Evolutionary conservation across 306 rosid species (phyloP).

Genomic region (Senna siamea): DNA sequence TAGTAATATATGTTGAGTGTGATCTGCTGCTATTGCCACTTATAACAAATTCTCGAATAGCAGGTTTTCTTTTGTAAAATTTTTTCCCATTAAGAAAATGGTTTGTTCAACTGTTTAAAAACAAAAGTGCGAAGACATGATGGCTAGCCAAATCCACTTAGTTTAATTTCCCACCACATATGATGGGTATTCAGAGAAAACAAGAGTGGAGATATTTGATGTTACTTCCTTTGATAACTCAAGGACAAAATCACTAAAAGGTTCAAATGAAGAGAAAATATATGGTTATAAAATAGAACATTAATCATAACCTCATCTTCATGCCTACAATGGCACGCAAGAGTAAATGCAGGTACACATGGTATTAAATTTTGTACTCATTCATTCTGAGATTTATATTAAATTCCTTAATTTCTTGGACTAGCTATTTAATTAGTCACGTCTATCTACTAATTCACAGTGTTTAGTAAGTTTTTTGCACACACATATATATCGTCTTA

Average conservation of each 20-base stretch:
- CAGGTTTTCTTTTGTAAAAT: too few relatives aligned
- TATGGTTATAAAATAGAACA: constrained; percentile 23
- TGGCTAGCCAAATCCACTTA: constrained; percentile 11
- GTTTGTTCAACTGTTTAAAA: constrained; percentile 2
- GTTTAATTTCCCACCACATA: not conserved
- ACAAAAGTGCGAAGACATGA: constrained; percentile 32
- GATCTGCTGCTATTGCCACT: constrained; percentile 33
- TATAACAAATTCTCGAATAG: constrained; percentile 34
- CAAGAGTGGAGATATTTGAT: not conserved
- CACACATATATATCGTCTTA: too few relatives aligned
- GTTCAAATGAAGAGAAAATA: constrained; percentile 33
- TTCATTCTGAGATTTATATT: constrained; percentile 27
- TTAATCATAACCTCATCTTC: constrained; percentile 22
- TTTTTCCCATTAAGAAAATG: constrained; percentile 37
- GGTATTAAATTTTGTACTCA: constrained; percentile 25
- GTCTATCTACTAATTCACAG: too few relatives aligned
- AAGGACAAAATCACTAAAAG: constrained; percentile 20
- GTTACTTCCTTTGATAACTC: constrained; percentile 18
- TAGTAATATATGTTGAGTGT: constrained; percentile 26
- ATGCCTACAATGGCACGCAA: constrained; percentile 29
- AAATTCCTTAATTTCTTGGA: constrained; percentile 13
- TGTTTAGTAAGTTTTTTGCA: too few relatives aligned
- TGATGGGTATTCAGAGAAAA: not conserved
- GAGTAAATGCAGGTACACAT: constrained; percentile 31
- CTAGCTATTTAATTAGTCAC: constrained; percentile 13